A percentile compares a stretch with the other conserved stretches of the same genome.
phyloP scores from a whole-genome alignment of 2,329 filamentous ascomycete genomes.

The Exophiala dermatitidis region DNA sequence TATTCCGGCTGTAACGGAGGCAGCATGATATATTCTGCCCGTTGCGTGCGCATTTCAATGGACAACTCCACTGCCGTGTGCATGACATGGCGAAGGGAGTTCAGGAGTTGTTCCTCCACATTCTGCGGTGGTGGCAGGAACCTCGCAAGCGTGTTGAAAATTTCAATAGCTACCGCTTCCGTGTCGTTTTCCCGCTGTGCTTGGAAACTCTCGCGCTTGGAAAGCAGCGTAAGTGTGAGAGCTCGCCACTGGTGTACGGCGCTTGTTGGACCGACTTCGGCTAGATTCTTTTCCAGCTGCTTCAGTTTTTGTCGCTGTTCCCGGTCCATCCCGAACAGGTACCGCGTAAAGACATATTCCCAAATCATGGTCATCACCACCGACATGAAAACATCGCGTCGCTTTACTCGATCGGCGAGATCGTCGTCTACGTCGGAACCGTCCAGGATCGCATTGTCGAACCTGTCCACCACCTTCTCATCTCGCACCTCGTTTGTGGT shows the following conservation, averaged over 20 bases:
- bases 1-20: slow-evolving; percentile 92
- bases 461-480: slow-evolving; percentile 85
- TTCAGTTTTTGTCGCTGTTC: slow-evolving; percentile 98
- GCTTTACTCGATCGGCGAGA: slow-evolving; percentile 76
- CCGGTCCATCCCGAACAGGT: slow-evolving; percentile 96
- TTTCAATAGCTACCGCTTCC: slow-evolving; percentile 87
- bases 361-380: slow-evolving; percentile 99
- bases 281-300: slow-evolving; percentile 81
- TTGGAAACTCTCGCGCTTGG: slow-evolving; percentile 70
- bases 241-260: slow-evolving; percentile 98
- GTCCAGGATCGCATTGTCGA: slow-evolving; percentile 91
- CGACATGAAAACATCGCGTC: slow-evolving; percentile 95
- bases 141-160: slow-evolving; percentile 73
- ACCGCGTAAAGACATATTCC: slow-evolving; percentile 97
- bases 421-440: slow-evolving; percentile 87
- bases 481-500: slow-evolving; percentile 77
- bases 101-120: slow-evolving; percentile 70
- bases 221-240: slow-evolving; percentile 82
- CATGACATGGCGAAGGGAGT: slow-evolving; percentile 80
- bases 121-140: slow-evolving; percentile 82
- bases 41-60: slow-evolving; percentile 94
- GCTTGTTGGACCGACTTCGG: slow-evolving; percentile 74
- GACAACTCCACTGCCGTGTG: slow-evolving; percentile 81
- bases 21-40: slow-evolving; percentile 97
- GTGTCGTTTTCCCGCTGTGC: slow-evolving; percentile 81